Evolutionary conservation across 768 basidiomycete genomes (phyloP).

Genomic region (Trametes coccinea): DNA sequence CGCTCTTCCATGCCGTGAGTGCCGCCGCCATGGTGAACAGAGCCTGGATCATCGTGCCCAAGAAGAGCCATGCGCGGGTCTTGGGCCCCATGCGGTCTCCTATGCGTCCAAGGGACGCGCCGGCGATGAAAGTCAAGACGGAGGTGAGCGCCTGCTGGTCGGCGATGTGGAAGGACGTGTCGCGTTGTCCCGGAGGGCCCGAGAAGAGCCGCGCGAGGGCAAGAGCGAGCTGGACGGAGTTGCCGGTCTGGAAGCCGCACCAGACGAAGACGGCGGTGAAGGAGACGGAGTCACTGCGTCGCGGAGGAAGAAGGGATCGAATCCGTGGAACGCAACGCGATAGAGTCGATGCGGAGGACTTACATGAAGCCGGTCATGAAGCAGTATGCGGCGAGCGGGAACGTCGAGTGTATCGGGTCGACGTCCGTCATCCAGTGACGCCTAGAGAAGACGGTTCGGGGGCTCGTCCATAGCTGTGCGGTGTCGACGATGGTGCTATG

Average conservation of each 20-base stretch:
- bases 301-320: neutral
- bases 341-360: constrained; percentile 28
- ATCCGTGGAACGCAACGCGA: neutral
- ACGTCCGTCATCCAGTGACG: constrained; percentile 42
- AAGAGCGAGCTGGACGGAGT: constrained; percentile 72
- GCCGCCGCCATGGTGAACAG: constrained; percentile 75
- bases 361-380: constrained; percentile 83
- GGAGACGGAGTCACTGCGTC: constrained; percentile 61
- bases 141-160: constrained; percentile 85
- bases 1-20: constrained; percentile 69
- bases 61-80: constrained; percentile 72
- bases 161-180: constrained; percentile 68
- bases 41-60: constrained; percentile 72
- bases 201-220: constrained; percentile 83
- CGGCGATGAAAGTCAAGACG: constrained; percentile 72
- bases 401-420: constrained; percentile 49
- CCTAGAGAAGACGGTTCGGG: constrained; percentile 25
- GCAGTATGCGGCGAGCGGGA: constrained; percentile 63
- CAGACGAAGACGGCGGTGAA: constrained; percentile 83
- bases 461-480: constrained; percentile 27
- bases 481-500: constrained; percentile 19
- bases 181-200: constrained; percentile 43
- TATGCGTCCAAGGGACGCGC: constrained; percentile 78
- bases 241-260: constrained; percentile 86
- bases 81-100: constrained; percentile 79